These are phyloP conservation scores for Lipomyces japonicus DNA, from an alignment of 805 yeast species.

Conservation along the genomic window DNA sequence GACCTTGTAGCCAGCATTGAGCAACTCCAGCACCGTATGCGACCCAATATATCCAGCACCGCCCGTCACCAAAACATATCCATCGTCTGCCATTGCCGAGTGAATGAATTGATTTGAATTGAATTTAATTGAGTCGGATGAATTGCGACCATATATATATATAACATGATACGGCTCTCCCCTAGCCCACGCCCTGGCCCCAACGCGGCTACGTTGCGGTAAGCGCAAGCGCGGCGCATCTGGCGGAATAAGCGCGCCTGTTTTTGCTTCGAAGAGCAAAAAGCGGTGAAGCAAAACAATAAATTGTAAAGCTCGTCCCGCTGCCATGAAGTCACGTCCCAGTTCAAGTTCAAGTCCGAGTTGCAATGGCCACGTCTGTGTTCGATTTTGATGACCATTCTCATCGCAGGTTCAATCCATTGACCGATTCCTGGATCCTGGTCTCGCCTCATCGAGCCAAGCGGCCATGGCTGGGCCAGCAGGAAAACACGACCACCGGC, in stretches of 20 bases:
- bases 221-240: too few relatives aligned
- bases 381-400: conserved; percentile 38
- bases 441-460: conserved; percentile 75
- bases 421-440: conserved; percentile 63
- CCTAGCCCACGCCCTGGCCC: not conserved
- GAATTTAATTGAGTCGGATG: not conserved
- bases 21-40: conserved; percentile 65
- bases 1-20: conserved; percentile 60
- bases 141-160: too few relatives aligned
- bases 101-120: not conserved
- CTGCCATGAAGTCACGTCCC: too few relatives aligned
- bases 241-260: too few relatives aligned
- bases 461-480: conserved; percentile 78
- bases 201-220: not conserved
- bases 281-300: too few relatives aligned
- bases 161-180: too few relatives aligned
- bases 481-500: conserved; percentile 47
- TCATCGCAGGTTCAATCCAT: conserved; percentile 67
- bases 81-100: conserved; percentile 17
- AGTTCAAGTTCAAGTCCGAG: too few relatives aligned
- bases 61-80: conserved; percentile 67
- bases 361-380: too few relatives aligned
- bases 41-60: conserved; percentile 88
- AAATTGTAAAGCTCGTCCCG: too few relatives aligned
- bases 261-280: too few relatives aligned